phyloP scores from a whole-genome alignment of 1,284 basidiomycete genomes.

The Tremellales sp. region DNA sequence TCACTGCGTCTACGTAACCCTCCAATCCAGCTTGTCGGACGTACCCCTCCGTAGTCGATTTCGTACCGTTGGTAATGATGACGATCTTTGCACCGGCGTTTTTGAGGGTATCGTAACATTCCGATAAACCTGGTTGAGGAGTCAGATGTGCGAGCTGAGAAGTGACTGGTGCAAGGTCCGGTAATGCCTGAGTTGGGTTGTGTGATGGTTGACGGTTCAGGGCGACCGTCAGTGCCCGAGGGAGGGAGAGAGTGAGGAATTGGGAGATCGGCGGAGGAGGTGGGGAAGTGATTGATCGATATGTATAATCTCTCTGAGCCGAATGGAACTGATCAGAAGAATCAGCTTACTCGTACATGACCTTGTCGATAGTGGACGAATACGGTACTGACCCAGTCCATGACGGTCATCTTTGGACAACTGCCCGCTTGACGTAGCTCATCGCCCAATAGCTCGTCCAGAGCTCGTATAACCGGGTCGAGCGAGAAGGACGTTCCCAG shows the following conservation, averaged over 20 bases:
- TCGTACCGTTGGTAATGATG: slow-evolving; percentile 23
- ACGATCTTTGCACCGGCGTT: slow-evolving; percentile 8
- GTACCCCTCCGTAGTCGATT: slow-evolving; percentile 21
- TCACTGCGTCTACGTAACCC: slow-evolving; percentile 11
- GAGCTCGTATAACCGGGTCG: slow-evolving; percentile 11
- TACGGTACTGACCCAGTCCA: slow-evolving; percentile 22
- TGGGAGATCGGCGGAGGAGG: slow-evolving; percentile 26
- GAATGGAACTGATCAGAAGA: slow-evolving; percentile 22
- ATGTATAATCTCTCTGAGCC: slow-evolving; percentile 25
- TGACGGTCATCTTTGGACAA: slow-evolving; percentile 15
- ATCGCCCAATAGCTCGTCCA: slow-evolving; percentile 21
- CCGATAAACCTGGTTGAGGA: slow-evolving; percentile 11
- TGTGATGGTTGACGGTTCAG: slow-evolving; percentile 6
- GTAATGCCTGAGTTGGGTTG: not conserved
- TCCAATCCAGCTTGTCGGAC: slow-evolving; percentile 11
- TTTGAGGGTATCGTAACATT: slow-evolving; percentile 5
- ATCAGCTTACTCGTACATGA: not conserved
- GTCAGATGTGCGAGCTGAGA: slow-evolving; percentile 11
- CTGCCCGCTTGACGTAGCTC: slow-evolving; percentile 8
- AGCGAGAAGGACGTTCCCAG: slow-evolving; percentile 28
- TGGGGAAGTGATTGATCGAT: slow-evolving; percentile 18
- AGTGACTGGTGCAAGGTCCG: slow-evolving; percentile 10
- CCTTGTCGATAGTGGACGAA: not conserved
- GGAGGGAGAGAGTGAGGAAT: slow-evolving; percentile 17
- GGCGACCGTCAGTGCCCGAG: slow-evolving; percentile 10